These are phyloP conservation scores for Penicillium simplicissimum DNA, from an alignment of 495 filamentous ascomycete genomes.

Conservation along the genomic window DNA sequence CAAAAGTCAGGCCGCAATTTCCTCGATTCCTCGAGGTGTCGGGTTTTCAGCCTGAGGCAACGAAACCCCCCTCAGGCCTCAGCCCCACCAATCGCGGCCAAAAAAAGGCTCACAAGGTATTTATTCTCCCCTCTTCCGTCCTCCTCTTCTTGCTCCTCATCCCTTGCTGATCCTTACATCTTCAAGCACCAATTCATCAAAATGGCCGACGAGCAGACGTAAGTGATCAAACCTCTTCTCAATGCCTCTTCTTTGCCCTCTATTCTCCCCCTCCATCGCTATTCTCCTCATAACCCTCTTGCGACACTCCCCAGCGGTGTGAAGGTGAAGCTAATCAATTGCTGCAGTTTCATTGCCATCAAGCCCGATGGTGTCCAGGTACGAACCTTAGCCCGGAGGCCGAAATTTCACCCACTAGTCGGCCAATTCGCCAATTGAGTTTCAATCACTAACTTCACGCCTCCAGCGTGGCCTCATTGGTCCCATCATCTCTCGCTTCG, in stretches of 20 bases:
- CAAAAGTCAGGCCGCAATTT: constrained; percentile 17
- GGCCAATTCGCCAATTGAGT: constrained; percentile 20
- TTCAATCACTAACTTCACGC: constrained; percentile 23
- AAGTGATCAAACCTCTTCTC: constrained; percentile 40
- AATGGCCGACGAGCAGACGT: constrained; percentile 96
- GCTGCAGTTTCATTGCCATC: constrained; percentile 91
- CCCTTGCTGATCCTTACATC: constrained; percentile 30
- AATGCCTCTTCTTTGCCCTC: constrained; percentile 15
- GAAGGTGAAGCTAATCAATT: constrained; percentile 47
- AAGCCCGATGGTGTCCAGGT: constrained; percentile 99
- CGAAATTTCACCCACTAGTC: background rate
- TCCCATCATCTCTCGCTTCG: constrained; percentile 95
- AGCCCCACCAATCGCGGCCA: constrained; percentile 30
- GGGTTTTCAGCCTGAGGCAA: constrained; percentile 9
- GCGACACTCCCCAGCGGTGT: constrained; percentile 27
- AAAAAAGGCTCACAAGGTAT: constrained; percentile 27
- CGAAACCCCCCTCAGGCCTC: constrained; percentile 22
- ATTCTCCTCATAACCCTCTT: constrained; percentile 23
- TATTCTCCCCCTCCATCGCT: constrained; percentile 29
- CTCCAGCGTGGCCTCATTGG: constrained; percentile 90
- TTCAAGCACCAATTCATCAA: constrained; percentile 50
- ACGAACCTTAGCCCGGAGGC: constrained; percentile 33
- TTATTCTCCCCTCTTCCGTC: constrained; percentile 39
- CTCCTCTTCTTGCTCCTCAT: constrained; percentile 30
- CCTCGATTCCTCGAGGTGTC: constrained; percentile 6